Percentiles rank a stretch among this genome's conserved stretches.
Conservation (phyloP, 1,284 basidiomycete genomes). For the Boletus sp. region DNA sequence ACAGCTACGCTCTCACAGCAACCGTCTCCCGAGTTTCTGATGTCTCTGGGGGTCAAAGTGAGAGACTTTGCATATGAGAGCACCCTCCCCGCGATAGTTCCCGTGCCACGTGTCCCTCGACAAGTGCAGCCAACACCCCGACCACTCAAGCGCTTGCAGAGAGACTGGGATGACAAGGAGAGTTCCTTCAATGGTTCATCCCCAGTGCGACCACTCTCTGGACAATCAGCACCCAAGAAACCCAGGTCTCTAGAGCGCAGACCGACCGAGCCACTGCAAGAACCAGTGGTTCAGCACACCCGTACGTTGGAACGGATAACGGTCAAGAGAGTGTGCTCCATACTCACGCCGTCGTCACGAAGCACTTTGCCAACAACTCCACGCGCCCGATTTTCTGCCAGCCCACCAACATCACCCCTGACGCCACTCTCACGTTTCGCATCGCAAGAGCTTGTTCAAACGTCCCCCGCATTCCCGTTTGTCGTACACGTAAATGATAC, state of each 20-base stretch:
- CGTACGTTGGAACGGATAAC: conserved; percentile 21
- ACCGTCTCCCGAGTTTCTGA: conserved; percentile 38
- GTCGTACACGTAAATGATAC: conserved; percentile 39
- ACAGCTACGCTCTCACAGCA: conserved; percentile 26
- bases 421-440: conserved; percentile 25
- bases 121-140: conserved; percentile 44
- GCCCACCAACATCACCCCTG: conserved; percentile 26
- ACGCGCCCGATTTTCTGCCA: conserved; percentile 11
- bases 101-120: conserved; percentile 40
- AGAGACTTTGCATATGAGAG: conserved; percentile 71
- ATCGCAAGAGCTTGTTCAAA: conserved; percentile 45
- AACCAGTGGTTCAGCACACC: conserved; percentile 13
- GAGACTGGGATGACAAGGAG: conserved; percentile 29
- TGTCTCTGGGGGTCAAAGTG: conserved; percentile 55
- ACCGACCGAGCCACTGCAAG: conserved; percentile 47
- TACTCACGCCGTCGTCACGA: conserved; percentile 10
- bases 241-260: conserved; percentile 39
- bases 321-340: conserved; percentile 18
- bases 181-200: conserved; percentile 11
- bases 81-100: conserved; percentile 53
- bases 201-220: conserved; percentile 10
- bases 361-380: conserved; percentile 5
- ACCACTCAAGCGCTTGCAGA: conserved; percentile 37
- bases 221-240: conserved; percentile 24
- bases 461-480: conserved; percentile 53